Base-by-base conservation (phyloP, 139 green algal species). In the Micromonas commoda region DNA sequence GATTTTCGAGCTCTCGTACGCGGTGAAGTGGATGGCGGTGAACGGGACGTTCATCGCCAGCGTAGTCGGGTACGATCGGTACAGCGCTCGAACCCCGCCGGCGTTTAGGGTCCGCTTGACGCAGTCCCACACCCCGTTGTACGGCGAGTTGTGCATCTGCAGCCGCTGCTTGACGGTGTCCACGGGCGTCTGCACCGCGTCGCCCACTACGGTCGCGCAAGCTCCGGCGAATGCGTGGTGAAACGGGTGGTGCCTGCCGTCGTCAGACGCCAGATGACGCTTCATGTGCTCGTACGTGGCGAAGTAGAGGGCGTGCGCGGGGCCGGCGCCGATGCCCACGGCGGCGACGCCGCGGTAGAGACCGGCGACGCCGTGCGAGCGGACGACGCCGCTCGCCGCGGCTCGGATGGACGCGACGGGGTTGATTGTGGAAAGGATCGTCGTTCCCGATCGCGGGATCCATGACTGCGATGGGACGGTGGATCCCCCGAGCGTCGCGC, bases 21-120 rank as follows among this genome's bases (percentile, higher is more conserved):
- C 86, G 0, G 86, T 82, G 82, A 98, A 97, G 81, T 99, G 91
- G 54, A 98, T 82, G 1, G 93, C 88, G 0, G 90, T 96, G 88
- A 94, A 97, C 2, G 94, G 94, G 28, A 98, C 83, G 83, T 98
- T 98, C 93, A 97, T 98, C 23, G 97, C 64, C 0, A 98, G 29
- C 70, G 91, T 96, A 16, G 90, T 95, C 71, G 84, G 83, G 75
- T 96, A 98, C 2, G 89, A 96, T 19, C 83, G 85, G 83, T 91
- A 99, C 35, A 99, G 94, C 1, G 92, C 91, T 0, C 69, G 32
- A 21, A 92, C 4, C 0, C 95, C 95, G 54, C 96, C 92, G 21
- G 90, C 34, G 6, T 77, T 71, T 37, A 91, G 71, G 3, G 89
- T 94, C 1, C 77, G 60, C 0, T 28, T 6, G 1, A 90, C 69